Base-by-base conservation (phyloP, 2,329 filamentous ascomycete genomes). In the Colletotrichum sp. region DNA sequence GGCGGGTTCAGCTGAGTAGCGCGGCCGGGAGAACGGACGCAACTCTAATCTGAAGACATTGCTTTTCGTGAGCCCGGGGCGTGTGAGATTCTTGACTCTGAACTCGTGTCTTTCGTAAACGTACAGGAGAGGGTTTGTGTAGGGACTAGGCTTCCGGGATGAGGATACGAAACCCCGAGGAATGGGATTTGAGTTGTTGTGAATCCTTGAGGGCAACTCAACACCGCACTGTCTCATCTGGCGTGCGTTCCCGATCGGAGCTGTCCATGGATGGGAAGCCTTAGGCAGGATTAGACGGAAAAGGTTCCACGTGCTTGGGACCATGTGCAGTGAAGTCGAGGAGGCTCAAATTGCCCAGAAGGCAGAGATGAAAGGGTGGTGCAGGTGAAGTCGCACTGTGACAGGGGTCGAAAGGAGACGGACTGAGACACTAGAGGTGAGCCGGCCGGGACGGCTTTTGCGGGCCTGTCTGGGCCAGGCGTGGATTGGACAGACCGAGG, bases 101-200 rank as follows among this genome's bases (percentile, higher is more conserved):
- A 10, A 8, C 13, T n/a, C 4, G 15, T 28, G 12, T 22, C 30
- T 64, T 55, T 10, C 39, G 13, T 73, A 64, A 52, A 24, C 12
- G 4, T 16, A 70, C 67, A 34, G n/a, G 4, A 24, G 30, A 64
- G 68, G 59, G 68, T 71, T 12, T 6, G 3, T 16, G n/a, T 63
- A 64, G 28, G 36, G 2, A 44, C 36, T 44, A 44, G 39, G 39
- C 18, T 44, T 28, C 28, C 26, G 57, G 32, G 69, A 16, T 4
- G 16, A 15, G 3, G 34, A 64, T n/a, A 28, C 57, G 34, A 36
- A 36, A n/a, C 24, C 34, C 64, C 64, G 70, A 74, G 64, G 70
- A 75, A 68, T 73, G 73, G 15, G 30, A 75, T 73, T 65, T 73
- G 73, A 73, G 73, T 69, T 73, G 70, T 68, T 72, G n/a, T 30